Evolutionary conservation across 2,329 filamentous ascomycete genomes (phyloP).

Genomic region (Venturia oleaginea): DNA sequence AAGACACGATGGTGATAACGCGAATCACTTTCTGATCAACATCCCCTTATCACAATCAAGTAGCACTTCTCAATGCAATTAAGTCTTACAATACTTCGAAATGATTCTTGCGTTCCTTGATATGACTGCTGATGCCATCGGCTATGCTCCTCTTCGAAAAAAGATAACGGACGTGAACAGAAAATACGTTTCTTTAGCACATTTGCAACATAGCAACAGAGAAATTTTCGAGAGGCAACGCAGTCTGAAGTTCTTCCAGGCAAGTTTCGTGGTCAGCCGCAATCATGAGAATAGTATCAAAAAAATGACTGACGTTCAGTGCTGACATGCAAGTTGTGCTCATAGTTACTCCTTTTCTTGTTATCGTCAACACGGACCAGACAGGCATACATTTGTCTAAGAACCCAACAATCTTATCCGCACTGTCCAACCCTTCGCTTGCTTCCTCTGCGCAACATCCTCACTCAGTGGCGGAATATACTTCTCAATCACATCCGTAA

Average conservation of each 20-base stretch:
- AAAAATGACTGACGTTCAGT: neutral
- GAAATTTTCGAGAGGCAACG: too few species aligned
- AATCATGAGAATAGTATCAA: neutral
- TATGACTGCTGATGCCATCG: neutral
- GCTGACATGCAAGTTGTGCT: neutral
- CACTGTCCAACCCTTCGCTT: neutral
- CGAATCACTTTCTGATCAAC: conserved; percentile 51
- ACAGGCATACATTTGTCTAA: neutral
- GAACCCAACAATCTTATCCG: neutral
- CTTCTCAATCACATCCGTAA: neutral
- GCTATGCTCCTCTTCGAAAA: neutral
- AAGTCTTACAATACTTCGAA: neutral
- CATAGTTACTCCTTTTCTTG: too few species aligned
- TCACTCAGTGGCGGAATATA: neutral
- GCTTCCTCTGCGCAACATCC: neutral
- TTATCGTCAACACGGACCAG: too few species aligned
- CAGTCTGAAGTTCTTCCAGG: neutral
- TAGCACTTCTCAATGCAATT: neutral
- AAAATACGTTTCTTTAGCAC: too few species aligned
- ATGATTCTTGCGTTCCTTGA: neutral
- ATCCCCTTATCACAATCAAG: neutral
- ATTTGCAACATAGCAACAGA: too few species aligned
- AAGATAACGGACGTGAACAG: neutral
- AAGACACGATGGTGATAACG: conserved; percentile 78
- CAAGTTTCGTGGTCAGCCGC: too few species aligned